These are phyloP conservation scores for Russula foetens DNA, from an alignment of 768 basidiomycete species.

Conservation along the genomic window DNA sequence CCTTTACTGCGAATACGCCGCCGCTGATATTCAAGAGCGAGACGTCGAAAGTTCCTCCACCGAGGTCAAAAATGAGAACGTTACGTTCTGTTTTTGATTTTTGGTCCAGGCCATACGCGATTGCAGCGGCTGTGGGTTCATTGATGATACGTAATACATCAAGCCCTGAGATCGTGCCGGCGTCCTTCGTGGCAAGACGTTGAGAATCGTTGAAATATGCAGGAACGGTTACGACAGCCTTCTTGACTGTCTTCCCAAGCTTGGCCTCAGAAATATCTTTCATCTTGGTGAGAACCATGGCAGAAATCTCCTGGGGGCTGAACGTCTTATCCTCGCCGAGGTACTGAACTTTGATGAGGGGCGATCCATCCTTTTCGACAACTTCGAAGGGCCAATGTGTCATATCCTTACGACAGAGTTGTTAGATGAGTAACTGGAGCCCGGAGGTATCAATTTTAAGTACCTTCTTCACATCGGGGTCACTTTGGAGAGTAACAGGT, in stretches of 20 bases:
- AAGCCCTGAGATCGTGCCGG: conserved; percentile 94
- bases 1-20: conserved; percentile 98
- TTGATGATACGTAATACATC: conserved; percentile 99
- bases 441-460: background rate
- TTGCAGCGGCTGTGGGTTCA: conserved; percentile 98
- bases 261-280: conserved; percentile 99
- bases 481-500: conserved; percentile 36
- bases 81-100: conserved; percentile 94
- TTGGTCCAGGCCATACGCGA: conserved; percentile 96
- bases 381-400: conserved; percentile 97
- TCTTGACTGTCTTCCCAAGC: conserved; percentile 96
- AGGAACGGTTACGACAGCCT: conserved; percentile 97
- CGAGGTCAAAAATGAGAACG: conserved; percentile 98
- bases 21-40: conserved; percentile 96
- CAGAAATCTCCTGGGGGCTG: conserved; percentile 98
- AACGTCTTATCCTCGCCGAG: conserved; percentile 92
- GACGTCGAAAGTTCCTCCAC: conserved; percentile 99
- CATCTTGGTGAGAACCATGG: conserved; percentile 99
- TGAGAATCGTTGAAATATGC: conserved; percentile 99
- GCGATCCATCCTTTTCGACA: conserved; percentile 94
- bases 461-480: conserved; percentile 91
- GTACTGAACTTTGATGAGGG: conserved; percentile 94
- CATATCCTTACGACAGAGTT: conserved; percentile 64
- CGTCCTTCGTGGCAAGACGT: conserved; percentile 98
- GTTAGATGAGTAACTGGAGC: background rate